phyloP scores from a whole-genome alignment of 139 green algal species.

The Chlorella vulgaris region DNA sequence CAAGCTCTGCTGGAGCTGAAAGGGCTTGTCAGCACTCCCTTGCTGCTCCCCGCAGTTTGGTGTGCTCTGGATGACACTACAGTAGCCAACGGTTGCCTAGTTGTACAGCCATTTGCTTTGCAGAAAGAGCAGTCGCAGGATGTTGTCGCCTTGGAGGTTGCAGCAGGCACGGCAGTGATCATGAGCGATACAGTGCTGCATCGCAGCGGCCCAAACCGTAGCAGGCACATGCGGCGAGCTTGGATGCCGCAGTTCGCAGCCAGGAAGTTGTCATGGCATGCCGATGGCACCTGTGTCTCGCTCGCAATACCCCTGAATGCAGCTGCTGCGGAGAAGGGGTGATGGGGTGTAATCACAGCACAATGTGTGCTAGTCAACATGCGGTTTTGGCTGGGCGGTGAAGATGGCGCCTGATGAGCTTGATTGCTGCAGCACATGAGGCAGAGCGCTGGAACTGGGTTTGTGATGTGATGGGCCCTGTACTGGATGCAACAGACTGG shows the following conservation, averaged over 20 bases:
- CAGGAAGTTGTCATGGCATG: background rate
- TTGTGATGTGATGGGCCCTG: too few species aligned
- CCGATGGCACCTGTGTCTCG: background rate
- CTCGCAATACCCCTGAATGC: slow-evolving; percentile 20
- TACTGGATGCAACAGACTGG: too few species aligned
- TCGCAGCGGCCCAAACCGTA: slow-evolving; percentile 42
- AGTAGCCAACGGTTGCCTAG: slow-evolving; percentile 36
- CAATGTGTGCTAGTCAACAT: too few species aligned
- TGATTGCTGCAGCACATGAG: too few species aligned
- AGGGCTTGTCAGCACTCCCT: background rate
- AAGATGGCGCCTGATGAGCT: too few species aligned
- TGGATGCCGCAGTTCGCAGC: slow-evolving; percentile 57
- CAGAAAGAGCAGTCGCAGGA: too few species aligned
- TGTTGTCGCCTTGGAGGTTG: background rate
- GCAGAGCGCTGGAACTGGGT: too few species aligned
- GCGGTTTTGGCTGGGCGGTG: too few species aligned
- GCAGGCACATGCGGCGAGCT: slow-evolving; percentile 20
- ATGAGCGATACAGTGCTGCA: slow-evolving; percentile 40
- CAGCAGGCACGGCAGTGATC: slow-evolving; percentile 22
- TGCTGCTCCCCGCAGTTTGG: slow-evolving; percentile 16
- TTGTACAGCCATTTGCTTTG: too few species aligned
- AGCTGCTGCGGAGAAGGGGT: background rate
- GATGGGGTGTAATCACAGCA: too few species aligned
- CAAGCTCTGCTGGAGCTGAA: background rate
- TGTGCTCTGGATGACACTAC: slow-evolving; percentile 40